phyloP scores from a whole-genome alignment of 139 green algal species.

The Chlorella sp. region DNA sequence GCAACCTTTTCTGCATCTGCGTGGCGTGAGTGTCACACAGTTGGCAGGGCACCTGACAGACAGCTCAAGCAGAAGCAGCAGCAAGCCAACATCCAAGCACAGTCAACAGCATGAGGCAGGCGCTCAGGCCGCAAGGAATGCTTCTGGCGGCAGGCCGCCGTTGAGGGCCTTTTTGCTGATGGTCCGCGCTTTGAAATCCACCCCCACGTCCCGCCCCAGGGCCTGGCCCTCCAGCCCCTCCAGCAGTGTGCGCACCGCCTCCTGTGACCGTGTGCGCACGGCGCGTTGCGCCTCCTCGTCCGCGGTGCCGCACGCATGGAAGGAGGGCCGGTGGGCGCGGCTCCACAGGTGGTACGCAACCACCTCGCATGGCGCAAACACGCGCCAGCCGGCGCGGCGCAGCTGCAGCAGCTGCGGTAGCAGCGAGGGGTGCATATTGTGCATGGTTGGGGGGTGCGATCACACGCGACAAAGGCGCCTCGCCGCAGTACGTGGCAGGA shows the following conservation, averaged over 20 bases:
- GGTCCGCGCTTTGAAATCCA: conserved; percentile 25
- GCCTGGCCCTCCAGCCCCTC: too few species aligned
- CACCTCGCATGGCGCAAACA: conserved; percentile 50
- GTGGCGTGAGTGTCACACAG: too few species aligned
- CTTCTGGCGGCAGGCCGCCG: not conserved
- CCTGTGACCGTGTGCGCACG: not conserved
- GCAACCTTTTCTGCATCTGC: too few species aligned
- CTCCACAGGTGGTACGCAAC: conserved; percentile 73
- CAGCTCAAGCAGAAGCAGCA: too few species aligned
- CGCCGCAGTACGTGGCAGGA: too few species aligned
- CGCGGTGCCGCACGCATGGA: conserved; percentile 25
- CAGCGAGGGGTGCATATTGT: too few species aligned
- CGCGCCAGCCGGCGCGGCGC: conserved; percentile 66
- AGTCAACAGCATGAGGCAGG: not conserved
- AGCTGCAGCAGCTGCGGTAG: conserved; percentile 63
- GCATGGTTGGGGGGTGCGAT: too few species aligned
- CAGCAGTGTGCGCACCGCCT: not conserved
- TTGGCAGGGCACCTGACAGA: too few species aligned
- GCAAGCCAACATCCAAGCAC: too few species aligned
- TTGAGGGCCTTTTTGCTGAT: not conserved
- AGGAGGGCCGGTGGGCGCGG: conserved; percentile 32
- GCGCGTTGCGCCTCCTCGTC: not conserved
- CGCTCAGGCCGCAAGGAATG: conserved; percentile 1
- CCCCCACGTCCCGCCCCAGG: conserved; percentile 1
- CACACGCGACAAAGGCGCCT: too few species aligned